Evolutionary conservation across 495 filamentous ascomycete species (phyloP), one percentile per base, ranked within the genome.

Genomic region (Bacidia gigantensis): DNA sequence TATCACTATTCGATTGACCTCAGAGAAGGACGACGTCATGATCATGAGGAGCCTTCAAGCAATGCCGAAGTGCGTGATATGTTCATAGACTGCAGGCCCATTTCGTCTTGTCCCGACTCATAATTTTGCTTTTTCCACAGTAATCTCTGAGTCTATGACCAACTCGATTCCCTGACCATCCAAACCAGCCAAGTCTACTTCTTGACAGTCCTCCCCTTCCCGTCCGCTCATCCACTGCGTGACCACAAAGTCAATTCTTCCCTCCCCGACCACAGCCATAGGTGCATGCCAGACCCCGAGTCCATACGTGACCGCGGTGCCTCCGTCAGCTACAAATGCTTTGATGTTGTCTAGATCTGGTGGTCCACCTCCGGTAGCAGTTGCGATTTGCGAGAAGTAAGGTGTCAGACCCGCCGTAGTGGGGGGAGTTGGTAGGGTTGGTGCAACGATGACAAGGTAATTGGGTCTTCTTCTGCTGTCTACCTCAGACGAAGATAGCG

Each of bases 281-380:
- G 92, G 92, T 56, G 90, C 89, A 74, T 98, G 92, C 90, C 93
- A 98, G 41, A 87, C 95, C 14, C 87, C 92, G 14, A 83, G 78
- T 11, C 77, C 85, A 67, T 97, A 98, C 14, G 88, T 95, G 18
- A 98, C 85, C 2, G 87, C 89, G 72, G 93, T 86, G 11, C 77
- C 72, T 5, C 82, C 81, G n/a, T 69, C 76, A 11, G 86, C 90
- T 24, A 90, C 62, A 61, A 95, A 97, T 0, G 87, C 92, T 57
- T 71, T 77, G 26, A 90, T 46, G 21, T 79, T 74, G 5, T 63
- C 47, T 46, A 95, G 58, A 68, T 95, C 88, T 9, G 92, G 92
- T 45, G 84, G 69, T 0, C 89, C 86, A 0, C 59, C 73, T 46
- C 76, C 77, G 10, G 43, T 7, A n/a, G 10, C 23, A 12, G 40